Conservation (phyloP, 768 basidiomycete genomes). For the Gloeopeniophorella convolvens region DNA sequence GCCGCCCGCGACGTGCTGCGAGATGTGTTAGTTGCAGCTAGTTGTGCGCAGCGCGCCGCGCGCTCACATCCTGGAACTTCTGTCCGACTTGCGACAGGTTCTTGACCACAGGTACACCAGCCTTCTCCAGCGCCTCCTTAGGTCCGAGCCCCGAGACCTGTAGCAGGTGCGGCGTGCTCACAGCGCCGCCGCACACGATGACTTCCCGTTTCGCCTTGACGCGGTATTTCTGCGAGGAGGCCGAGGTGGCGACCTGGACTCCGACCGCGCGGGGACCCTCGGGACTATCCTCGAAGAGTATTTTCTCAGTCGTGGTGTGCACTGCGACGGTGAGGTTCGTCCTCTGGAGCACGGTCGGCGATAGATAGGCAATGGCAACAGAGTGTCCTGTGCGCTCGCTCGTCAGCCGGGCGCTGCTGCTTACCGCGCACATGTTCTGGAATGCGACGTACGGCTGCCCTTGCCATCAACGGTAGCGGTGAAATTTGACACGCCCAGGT, state of each 20-base stretch:
- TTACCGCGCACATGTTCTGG: not conserved
- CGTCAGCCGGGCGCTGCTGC: not conserved
- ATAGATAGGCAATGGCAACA: constrained; percentile 3
- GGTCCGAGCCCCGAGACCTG: constrained; percentile 37
- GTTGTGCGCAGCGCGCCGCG: not conserved
- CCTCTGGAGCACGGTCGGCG: constrained; percentile 25
- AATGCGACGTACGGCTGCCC: constrained; percentile 1
- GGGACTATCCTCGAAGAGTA: not conserved
- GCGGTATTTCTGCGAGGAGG: constrained; percentile 2
- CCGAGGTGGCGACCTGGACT: constrained; percentile 2
- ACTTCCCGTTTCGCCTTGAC: constrained; percentile 18
- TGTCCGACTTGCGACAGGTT: constrained; percentile 2
- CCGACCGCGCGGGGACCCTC: constrained; percentile 2
- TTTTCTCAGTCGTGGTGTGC: not conserved
- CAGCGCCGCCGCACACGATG: constrained; percentile 16
- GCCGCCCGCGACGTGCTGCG: constrained; percentile 2
- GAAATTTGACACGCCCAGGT: constrained; percentile 2
- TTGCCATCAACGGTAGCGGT: not conserved
- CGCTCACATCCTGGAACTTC: constrained; percentile 2
- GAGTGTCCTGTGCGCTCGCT: constrained; percentile 3
- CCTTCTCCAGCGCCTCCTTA: constrained; percentile 25
- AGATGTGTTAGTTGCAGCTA: not conserved
- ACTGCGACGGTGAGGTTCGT: constrained; percentile 10
- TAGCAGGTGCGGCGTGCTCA: constrained; percentile 33
- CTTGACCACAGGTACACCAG: constrained; percentile 23